Evolutionary conservation across 306 rosid genomes (phyloP).

Genomic region (Luffa aegyptiaca): DNA sequence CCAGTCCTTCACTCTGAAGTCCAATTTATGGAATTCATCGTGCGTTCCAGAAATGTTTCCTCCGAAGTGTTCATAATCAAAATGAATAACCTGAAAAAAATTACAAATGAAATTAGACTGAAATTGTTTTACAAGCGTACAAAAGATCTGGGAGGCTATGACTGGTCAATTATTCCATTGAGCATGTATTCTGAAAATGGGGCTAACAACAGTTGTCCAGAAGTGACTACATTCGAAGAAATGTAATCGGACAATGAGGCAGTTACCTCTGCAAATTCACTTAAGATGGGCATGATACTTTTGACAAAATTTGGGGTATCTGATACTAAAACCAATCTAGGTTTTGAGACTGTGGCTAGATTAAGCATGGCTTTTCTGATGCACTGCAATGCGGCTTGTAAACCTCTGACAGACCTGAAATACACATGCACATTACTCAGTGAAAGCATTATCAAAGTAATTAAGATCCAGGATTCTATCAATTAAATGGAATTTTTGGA

Average conservation of each 20-base stretch:
- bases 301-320: constrained; percentile 70
- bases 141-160: neutral
- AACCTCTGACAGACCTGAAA: constrained; percentile 69
- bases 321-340: constrained; percentile 73
- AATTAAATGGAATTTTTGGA: neutral
- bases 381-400: constrained; percentile 68
- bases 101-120: neutral
- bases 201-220: neutral
- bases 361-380: constrained; percentile 37
- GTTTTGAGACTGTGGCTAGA: constrained; percentile 32
- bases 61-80: constrained; percentile 63
- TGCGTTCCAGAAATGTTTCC: constrained; percentile 46
- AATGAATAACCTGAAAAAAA: constrained; percentile 65
- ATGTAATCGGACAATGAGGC: neutral
- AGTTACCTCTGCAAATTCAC: constrained; percentile 79
- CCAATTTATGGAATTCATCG: constrained; percentile 35
- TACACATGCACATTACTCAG: constrained; percentile 13
- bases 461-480: neutral
- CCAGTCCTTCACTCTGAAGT: constrained; percentile 89
- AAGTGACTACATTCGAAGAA: neutral
- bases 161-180: neutral
- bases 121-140: neutral
- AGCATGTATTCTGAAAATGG: neutral
- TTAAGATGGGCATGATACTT: constrained; percentile 40
- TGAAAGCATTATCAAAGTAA: neutral